Base-by-base conservation (phyloP, 1,284 basidiomycete species). In the Paramarasmius palmivorus region DNA sequence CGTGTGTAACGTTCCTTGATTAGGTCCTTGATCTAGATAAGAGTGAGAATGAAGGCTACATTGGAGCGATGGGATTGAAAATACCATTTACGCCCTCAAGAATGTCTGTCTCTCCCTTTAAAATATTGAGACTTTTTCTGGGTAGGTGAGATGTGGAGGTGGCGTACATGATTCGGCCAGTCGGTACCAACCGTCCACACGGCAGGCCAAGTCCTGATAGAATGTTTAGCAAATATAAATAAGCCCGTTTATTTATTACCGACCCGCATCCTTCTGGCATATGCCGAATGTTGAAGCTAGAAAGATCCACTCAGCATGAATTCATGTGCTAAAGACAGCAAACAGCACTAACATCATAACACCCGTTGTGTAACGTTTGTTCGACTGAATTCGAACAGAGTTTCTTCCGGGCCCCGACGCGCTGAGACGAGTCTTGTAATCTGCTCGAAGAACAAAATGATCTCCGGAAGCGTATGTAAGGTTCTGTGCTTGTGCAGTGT, bases 1-100 rank as follows among this genome's bases (percentile, higher is more conserved):
- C 0, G 87, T 88, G 64, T 92, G 90, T 7, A 92, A 68, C 8
- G 84, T 86, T 1, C 78, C 75, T 49, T 74, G 71, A 62, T 91
- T 82, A 10, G 81, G 75, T 0, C 66, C 65, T 59, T 74, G 65
- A 60, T 79, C 75, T 60, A 88, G 88, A n/a, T n/a, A n/a, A 36
- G 87, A 81, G 10, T 82, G 86, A 65, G 6, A 32, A 6, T 32
- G 12, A 32, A 32, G 7, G 29, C 7, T 32, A 32, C 12, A 32
- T 6, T 32, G 12, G 29, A 32, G 6, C 29, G 29, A 32, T n/a
- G n/a, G n/a, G n/a, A 32, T 32, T 6, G 29, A 12, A 32, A 6
- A 32, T 12, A 32, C 29, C 29, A 32, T 32, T 32, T 6, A 32
- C 29, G 29, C 29, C 29, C 12, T 90, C 88, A 14, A 89, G 53